These are phyloP conservation scores for Quercus alba DNA, from an alignment of 306 rosid genomes.

Conservation along the genomic window DNA sequence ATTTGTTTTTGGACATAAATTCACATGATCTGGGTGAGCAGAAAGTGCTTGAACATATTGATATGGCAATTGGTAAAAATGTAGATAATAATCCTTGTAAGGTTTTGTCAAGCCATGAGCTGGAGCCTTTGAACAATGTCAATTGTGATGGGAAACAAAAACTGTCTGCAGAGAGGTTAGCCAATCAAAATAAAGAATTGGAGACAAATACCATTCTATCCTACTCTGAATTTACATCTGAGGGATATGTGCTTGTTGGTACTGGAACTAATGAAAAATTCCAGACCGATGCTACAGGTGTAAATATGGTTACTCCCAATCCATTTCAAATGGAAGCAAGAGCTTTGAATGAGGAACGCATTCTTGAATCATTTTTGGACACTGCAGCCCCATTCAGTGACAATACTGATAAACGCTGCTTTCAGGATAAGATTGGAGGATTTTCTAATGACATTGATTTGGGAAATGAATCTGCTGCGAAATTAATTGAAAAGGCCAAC, in stretches of 20 bases:
- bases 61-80: constrained; percentile 16
- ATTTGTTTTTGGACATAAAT: constrained; percentile 73
- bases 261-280: constrained; percentile 32
- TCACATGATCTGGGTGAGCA: constrained; percentile 44
- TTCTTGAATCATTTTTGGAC: constrained; percentile 19
- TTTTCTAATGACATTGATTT: constrained; percentile 23
- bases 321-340: constrained; percentile 20
- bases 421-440: constrained; percentile 32
- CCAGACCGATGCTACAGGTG: constrained; percentile 22
- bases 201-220: constrained; percentile 22
- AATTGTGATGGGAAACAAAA: constrained; percentile 18
- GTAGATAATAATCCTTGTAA: constrained; percentile 33
- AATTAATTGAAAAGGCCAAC: constrained; percentile 27
- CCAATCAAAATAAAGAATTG: constrained; percentile 31
- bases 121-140: constrained; percentile 18
- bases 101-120: constrained; percentile 37
- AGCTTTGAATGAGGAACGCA: constrained; percentile 32
- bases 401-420: constrained; percentile 27
- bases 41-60: constrained; percentile 24
- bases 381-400: constrained; percentile 26
- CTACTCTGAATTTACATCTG: constrained; percentile 25
- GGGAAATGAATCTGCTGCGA: constrained; percentile 31
- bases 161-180: constrained; percentile 21
- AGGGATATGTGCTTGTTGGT: constrained; percentile 35
- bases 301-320: constrained; percentile 24